These are phyloP conservation scores for Oidium heveae DNA, from an alignment of 2,329 filamentous ascomycete species.

Conservation along the genomic window DNA sequence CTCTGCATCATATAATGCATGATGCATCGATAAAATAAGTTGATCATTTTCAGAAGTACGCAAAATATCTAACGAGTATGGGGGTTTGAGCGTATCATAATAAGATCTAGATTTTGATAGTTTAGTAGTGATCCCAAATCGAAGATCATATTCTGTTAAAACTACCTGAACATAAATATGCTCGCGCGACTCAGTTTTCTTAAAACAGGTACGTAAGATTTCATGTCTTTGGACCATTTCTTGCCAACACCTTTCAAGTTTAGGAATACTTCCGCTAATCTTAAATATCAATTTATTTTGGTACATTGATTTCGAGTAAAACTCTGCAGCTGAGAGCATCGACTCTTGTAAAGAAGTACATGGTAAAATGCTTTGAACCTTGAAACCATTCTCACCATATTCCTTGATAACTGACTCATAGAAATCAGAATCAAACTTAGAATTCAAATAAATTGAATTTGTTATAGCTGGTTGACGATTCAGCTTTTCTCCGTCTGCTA, in stretches of 20 bases:
- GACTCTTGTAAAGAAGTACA: conserved; percentile 75
- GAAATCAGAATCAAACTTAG: conserved; percentile 8
- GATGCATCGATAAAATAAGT: conserved; percentile 27
- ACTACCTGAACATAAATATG: conserved; percentile 52
- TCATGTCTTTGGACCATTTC: conserved; percentile 38
- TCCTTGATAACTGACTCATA: conserved; percentile 3
- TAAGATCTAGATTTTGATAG: not conserved
- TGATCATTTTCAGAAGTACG: conserved; percentile 1
- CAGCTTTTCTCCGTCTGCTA: not conserved
- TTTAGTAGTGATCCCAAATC: conserved; percentile 4
- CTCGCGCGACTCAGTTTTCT: conserved; percentile 30
- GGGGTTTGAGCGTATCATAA: conserved; percentile 6
- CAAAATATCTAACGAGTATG: conserved; percentile 8
- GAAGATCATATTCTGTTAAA: conserved; percentile 20
- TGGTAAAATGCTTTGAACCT: conserved; percentile 36
- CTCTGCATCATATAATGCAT: conserved; percentile 68
- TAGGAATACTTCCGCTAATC: conserved; percentile 23
- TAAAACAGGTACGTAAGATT: conserved; percentile 57
- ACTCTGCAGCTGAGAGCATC: conserved; percentile 41
- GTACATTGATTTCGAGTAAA: conserved; percentile 28
- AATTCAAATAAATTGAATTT: conserved; percentile 2
- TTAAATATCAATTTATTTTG: conserved; percentile 46
- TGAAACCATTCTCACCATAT: conserved; percentile 8
- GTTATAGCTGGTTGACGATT: not conserved
- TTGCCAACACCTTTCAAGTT: conserved; percentile 34